Base-by-base conservation (phyloP, 1,284 basidiomycete species). In the Ceratobasidium sp. region DNA sequence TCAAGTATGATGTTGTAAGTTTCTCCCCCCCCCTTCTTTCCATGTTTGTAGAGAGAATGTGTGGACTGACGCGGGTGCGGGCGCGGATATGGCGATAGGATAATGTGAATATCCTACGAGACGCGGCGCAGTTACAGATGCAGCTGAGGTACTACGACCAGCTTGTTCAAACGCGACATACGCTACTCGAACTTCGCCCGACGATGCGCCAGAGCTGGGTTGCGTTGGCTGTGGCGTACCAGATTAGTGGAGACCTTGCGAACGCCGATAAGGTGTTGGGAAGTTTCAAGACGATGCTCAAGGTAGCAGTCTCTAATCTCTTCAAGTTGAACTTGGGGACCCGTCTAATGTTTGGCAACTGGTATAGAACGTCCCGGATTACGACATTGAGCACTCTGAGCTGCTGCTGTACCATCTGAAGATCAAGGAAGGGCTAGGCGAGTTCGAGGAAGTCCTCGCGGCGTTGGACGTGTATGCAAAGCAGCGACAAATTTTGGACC, bases 61-160 rank as follows among this genome's bases (percentile, higher is more conserved):
- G 69, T 75, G 3, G 28, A 50, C 46, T 66, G 81, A 83, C n/a
- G n/a, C n/a, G n/a, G n/a, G n/a, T n/a, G n/a, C n/a, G n/a, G n/a
- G n/a, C n/a, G n/a, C n/a, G n/a, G n/a, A n/a, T n/a, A n/a, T 13
- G 13, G 46, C 50, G 33, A 10, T 80, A 97, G 95, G 96, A 97
- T 82, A 99, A 99, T 84, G 86, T 97, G 82, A 98, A 97, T 84
- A 92, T 99, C 78, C 86, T 99, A 28, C 92, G 96, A 69, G 98
- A 99, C 84, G 91, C 96, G 0, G 95, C 96, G 4, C 92, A 95
- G 73, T 89, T 99, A 44, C 94, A 97, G 82, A 92, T 96, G 0
- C 96, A 99, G 82, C 90, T 97, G n/a, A 91, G 98, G 54, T 87
- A 93, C 74, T 98, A 92, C 84, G 91, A 94, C 62, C 88, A 87